Conservation (phyloP, 805 yeast species). For the Vanderwaltozyma verrucispora region DNA sequence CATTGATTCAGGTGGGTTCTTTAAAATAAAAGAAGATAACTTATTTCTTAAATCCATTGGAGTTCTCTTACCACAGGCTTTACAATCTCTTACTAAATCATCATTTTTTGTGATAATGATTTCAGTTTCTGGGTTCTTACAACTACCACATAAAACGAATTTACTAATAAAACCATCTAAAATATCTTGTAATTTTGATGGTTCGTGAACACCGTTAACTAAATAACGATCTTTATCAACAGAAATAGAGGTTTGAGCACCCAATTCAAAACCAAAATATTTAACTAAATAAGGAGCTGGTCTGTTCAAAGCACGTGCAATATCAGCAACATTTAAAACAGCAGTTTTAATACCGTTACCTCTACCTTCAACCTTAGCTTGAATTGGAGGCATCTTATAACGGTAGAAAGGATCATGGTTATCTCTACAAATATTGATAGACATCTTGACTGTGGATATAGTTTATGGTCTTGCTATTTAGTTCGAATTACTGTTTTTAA, state of each 20-base stretch:
- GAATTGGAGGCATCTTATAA: constrained; percentile 97
- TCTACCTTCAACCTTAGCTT: constrained; percentile 95
- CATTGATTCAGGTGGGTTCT: constrained; percentile 72
- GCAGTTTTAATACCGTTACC: constrained; percentile 99
- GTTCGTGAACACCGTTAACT: constrained; percentile 92
- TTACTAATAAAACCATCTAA: constrained; percentile 89
- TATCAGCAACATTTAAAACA: constrained; percentile 80
- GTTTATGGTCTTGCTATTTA: neutral
- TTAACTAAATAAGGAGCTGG: constrained; percentile 89
- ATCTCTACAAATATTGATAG: constrained; percentile 92
- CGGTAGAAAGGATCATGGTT: constrained; percentile 98
- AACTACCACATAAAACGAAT: constrained; percentile 86
- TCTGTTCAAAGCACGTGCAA: constrained; percentile 88
- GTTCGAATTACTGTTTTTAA: no score
- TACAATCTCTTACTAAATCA: constrained; percentile 80
- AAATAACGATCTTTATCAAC: constrained; percentile 77
- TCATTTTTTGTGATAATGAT: constrained; percentile 61
- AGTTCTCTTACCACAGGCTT: constrained; percentile 93
- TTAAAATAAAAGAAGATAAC: constrained; percentile 74
- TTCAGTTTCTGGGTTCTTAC: constrained; percentile 97
- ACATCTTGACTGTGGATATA: constrained; percentile 38
- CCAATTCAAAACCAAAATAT: constrained; percentile 92
- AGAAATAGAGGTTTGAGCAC: constrained; percentile 85
- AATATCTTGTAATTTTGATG: constrained; percentile 81
- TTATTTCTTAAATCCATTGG: constrained; percentile 78